Evolutionary conservation across 257 asterid genomes (phyloP).

Genomic region (Plantago ovata): DNA sequence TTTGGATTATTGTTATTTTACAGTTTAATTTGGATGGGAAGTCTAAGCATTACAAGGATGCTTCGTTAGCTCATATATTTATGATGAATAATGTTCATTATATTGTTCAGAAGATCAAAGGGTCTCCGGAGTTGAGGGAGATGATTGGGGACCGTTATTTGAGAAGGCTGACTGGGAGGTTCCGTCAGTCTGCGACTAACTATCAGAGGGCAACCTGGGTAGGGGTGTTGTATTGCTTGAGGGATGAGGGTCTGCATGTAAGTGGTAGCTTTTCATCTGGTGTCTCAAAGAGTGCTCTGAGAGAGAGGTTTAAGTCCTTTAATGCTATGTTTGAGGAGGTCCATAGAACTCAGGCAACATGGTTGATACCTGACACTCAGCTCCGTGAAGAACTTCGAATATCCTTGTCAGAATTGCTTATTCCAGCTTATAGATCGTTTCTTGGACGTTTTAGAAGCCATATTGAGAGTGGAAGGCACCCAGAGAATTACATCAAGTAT

Average conservation of each 20-base stretch:
- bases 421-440: constrained; percentile 48
- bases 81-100: constrained; percentile 49
- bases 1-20: constrained; percentile 39
- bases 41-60: constrained; percentile 37
- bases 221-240: constrained; percentile 40
- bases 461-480: constrained; percentile 45
- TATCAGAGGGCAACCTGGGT: constrained; percentile 46
- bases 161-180: constrained; percentile 31
- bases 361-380: constrained; percentile 50
- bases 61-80: constrained; percentile 35
- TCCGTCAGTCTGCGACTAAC: constrained; percentile 31
- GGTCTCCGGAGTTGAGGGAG: constrained; percentile 30
- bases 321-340: constrained; percentile 48
- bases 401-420: constrained; percentile 32
- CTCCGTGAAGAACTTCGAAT: constrained; percentile 43
- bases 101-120: constrained; percentile 34
- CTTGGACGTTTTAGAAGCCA: constrained; percentile 47
- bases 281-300: constrained; percentile 38
- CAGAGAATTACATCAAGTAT: constrained; percentile 40
- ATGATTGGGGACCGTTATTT: constrained; percentile 43
- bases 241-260: constrained; percentile 37
- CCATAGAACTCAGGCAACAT: constrained; percentile 39
- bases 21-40: constrained; percentile 42
- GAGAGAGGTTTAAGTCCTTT: constrained; percentile 42
- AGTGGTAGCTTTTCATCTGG: constrained; percentile 45